phyloP scores from a whole-genome alignment of 2,329 filamentous ascomycete species.

The Xylariaceae sp. region DNA sequence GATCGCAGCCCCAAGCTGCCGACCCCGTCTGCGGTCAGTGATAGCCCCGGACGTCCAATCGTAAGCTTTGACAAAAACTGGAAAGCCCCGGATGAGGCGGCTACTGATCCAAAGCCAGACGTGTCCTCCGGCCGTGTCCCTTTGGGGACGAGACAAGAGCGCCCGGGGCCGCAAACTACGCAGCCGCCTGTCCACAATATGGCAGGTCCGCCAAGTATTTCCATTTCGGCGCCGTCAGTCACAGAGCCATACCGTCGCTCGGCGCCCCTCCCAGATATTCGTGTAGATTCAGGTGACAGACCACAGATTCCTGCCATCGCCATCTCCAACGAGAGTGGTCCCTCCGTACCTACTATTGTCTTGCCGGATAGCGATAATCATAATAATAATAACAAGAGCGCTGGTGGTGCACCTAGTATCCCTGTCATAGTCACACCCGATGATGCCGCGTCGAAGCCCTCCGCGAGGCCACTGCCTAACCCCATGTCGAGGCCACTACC shows the following conservation, averaged over 20 bases:
- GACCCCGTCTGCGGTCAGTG: conserved; percentile 84
- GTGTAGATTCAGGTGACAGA: conserved; percentile 39
- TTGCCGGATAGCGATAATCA: conserved; percentile 30
- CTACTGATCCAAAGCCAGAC: conserved; percentile 67
- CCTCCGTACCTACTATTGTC: conserved; percentile 39
- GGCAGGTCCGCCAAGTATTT: conserved; percentile 47
- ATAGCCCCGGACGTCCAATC: conserved; percentile 85
- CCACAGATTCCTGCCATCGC: conserved; percentile 49
- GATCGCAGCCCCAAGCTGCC: conserved; percentile 84
- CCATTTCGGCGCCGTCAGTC: conserved; percentile 31
- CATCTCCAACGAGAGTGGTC: conserved; percentile 36
- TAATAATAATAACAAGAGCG: conserved; percentile 4
- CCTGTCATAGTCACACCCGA: conserved; percentile 45
- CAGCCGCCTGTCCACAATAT: conserved; percentile 45
- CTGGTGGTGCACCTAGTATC: conserved; percentile 25
- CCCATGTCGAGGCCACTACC: conserved; percentile 35
- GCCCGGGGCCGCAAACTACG: conserved; percentile 28
- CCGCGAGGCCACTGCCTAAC: conserved; percentile 44
- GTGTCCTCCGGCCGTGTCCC: conserved; percentile 34
- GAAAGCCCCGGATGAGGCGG: conserved; percentile 64
- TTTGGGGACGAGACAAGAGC: conserved; percentile 31
- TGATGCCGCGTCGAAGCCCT: conserved; percentile 32
- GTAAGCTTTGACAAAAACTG: conserved; percentile 92
- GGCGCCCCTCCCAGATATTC: conserved; percentile 40
- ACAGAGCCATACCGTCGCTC: conserved; percentile 34